These are phyloP conservation scores for Adenanthera pavonina DNA, from an alignment of 306 rosid genomes.

Conservation along the genomic window DNA sequence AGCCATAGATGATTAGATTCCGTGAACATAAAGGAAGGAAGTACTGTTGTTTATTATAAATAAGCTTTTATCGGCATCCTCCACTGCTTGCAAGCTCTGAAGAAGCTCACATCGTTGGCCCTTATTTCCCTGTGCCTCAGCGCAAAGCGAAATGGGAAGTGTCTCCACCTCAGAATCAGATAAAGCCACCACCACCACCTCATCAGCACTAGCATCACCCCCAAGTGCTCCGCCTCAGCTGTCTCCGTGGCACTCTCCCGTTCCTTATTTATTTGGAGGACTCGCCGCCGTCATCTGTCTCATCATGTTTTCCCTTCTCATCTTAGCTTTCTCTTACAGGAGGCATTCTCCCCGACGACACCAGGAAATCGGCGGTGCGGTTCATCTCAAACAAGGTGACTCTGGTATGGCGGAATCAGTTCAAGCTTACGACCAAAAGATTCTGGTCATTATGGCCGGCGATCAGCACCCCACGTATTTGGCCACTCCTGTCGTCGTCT, in stretches of 20 bases:
- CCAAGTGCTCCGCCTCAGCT: constrained; percentile 27
- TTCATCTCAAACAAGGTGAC: constrained; percentile 37
- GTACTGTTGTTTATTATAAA: too few relatives aligned
- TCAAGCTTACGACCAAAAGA: constrained; percentile 55
- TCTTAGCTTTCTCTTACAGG: constrained; percentile 76
- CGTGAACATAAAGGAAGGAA: too few relatives aligned
- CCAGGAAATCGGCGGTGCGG: constrained; percentile 37
- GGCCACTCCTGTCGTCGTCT: constrained; percentile 60
- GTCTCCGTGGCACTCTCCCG: constrained; percentile 80
- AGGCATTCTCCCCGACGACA: constrained; percentile 37
- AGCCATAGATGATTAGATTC: too few relatives aligned
- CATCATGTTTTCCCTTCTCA: constrained; percentile 61
- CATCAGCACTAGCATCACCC: background rate
- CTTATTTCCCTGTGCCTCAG: background rate
- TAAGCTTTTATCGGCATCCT: too few relatives aligned
- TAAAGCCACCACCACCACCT: constrained; percentile 26
- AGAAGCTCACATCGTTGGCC: constrained; percentile 1
- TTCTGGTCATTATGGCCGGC: constrained; percentile 89
- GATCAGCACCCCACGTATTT: constrained; percentile 71
- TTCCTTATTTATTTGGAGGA: constrained; percentile 87
- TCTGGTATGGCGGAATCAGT: constrained; percentile 20
- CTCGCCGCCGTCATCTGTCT: constrained; percentile 65
- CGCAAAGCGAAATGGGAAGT: constrained; percentile 54
- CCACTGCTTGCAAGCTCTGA: too few relatives aligned
- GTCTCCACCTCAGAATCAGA: constrained; percentile 16